phyloP scores from a whole-genome alignment of 192 early-diverging fungal genomes.

The Entomortierella parvispora region DNA sequence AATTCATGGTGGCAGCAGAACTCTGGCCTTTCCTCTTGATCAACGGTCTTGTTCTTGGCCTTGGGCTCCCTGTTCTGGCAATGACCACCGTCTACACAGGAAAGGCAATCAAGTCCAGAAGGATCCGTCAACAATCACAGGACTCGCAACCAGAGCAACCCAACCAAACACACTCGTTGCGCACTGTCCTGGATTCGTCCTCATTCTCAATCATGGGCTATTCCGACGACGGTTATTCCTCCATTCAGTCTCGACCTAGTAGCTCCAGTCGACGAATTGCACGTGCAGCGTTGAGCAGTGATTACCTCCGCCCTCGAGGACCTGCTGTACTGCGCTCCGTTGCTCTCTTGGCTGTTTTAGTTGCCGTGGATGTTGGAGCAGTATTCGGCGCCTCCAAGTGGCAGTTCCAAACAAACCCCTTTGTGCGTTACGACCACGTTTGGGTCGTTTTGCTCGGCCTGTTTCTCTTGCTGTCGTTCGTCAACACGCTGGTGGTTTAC shows the following conservation, averaged over 20 bases:
- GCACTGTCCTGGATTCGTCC: slow-evolving; percentile 24
- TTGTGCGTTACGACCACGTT: slow-evolving; percentile 19
- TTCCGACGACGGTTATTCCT: slow-evolving; percentile 35
- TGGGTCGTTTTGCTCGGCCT: slow-evolving; percentile 29
- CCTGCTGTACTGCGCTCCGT: slow-evolving; percentile 3
- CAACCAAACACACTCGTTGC: slow-evolving; percentile 13
- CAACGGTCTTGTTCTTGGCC: slow-evolving; percentile 21
- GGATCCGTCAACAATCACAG: not conserved
- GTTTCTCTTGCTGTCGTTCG: slow-evolving; percentile 2
- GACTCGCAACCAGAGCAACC: not conserved
- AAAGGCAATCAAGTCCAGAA: not conserved
- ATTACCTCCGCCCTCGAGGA: not conserved
- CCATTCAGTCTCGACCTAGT: slow-evolving; percentile 1
- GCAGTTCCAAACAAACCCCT: slow-evolving; percentile 6
- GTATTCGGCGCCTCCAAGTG: slow-evolving; percentile 8
- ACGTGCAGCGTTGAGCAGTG: not conserved
- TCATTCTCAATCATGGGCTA: slow-evolving; percentile 8
- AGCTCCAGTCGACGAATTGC: slow-evolving; percentile 1
- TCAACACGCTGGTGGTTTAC: slow-evolving; percentile 31
- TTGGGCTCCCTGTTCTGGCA: slow-evolving; percentile 30
- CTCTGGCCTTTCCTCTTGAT: slow-evolving; percentile 18
- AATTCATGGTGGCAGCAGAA: slow-evolving; percentile 21
- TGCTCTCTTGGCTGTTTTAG: slow-evolving; percentile 10
- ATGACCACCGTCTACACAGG: slow-evolving; percentile 8
- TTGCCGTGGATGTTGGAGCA: slow-evolving; percentile 9